A percentile compares a stretch with the other conserved stretches of the same genome.
Evolutionary conservation across 2,329 filamentous ascomycete species (phyloP).

Genomic region (Verticillium nubilum): DNA sequence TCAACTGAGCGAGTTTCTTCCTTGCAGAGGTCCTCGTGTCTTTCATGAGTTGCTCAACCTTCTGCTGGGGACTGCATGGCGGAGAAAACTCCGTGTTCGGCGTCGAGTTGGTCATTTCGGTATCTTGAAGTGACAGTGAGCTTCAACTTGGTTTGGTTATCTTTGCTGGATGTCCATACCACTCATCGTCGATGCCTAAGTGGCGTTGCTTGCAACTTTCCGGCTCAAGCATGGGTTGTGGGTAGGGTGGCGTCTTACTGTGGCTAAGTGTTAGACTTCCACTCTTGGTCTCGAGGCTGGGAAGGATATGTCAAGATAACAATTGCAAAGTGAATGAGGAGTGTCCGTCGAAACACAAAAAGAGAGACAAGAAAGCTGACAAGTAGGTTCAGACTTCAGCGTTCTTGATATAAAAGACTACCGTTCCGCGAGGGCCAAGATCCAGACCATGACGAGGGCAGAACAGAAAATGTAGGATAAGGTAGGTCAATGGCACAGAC

Average conservation of each 20-base stretch:
- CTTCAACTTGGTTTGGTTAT: not conserved
- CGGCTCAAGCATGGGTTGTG: constrained; percentile 9
- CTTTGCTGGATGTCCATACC: not conserved
- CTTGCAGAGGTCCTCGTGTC: constrained; percentile 34
- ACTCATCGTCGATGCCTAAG: not conserved
- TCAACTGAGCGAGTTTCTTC: constrained; percentile 46
- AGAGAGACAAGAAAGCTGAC: not conserved
- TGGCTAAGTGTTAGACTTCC: constrained; percentile 16
- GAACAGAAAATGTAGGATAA: not conserved
- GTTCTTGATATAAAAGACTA: not conserved
- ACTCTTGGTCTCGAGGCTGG: not conserved
- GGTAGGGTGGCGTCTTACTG: constrained; percentile 14
- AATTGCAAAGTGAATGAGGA: not conserved
- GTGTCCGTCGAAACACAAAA: not conserved
- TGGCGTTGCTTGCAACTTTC: not conserved
- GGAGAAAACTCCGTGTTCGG: constrained; percentile 45
- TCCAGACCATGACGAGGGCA: not conserved
- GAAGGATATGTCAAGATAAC: not conserved
- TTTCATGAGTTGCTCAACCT: constrained; percentile 23
- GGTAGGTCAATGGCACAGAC: not conserved
- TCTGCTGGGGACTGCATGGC: constrained; percentile 35
- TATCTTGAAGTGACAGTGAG: constrained; percentile 4
- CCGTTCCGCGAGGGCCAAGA: not conserved
- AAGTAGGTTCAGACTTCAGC: not conserved
- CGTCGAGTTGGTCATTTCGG: constrained; percentile 32